A percentile compares a stretch with the other conserved stretches of the same genome.
Evolutionary conservation across 2,329 filamentous ascomycete species (phyloP).

Genomic region (Calonectria leucothoes): DNA sequence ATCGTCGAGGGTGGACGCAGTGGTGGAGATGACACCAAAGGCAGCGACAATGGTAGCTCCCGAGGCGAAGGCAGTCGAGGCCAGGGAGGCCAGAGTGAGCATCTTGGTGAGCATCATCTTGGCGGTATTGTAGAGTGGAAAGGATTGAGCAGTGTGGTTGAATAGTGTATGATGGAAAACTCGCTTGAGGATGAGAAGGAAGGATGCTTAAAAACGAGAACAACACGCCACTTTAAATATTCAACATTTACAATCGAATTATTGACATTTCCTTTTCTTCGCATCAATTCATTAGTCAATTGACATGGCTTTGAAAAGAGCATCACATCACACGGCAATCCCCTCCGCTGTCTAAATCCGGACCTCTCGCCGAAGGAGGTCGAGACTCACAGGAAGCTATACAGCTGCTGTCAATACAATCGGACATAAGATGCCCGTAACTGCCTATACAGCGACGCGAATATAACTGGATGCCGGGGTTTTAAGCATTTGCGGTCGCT

Average conservation of each 20-base stretch:
- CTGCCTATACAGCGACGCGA: not conserved
- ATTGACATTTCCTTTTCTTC: not conserved
- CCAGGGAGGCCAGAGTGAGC: not conserved
- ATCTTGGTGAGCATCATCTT: conserved; percentile 13
- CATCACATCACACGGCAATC: not conserved
- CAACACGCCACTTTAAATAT: not conserved
- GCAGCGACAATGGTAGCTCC: conserved; percentile 1
- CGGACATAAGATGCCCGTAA: conserved; percentile 7
- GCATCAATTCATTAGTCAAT: not conserved
- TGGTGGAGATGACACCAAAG: not conserved
- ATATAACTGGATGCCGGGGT: not conserved
- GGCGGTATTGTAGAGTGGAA: not conserved
- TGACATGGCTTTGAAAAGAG: not conserved
- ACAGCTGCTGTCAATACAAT: not conserved
- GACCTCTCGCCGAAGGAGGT: not conserved
- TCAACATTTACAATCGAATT: not conserved
- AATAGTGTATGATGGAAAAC: not conserved
- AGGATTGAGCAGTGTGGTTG: not conserved
- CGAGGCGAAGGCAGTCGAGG: conserved; percentile 1
- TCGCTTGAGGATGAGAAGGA: not conserved
- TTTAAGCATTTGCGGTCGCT: not conserved
- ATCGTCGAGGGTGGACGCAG: not conserved
- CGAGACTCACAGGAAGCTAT: not conserved
- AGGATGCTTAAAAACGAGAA: not conserved
- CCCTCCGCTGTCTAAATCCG: not conserved